Evolutionary conservation across 768 basidiomycete species (phyloP), one percentile per base, ranked within the genome.

Genomic region (Flagelloscypha sp.): DNA sequence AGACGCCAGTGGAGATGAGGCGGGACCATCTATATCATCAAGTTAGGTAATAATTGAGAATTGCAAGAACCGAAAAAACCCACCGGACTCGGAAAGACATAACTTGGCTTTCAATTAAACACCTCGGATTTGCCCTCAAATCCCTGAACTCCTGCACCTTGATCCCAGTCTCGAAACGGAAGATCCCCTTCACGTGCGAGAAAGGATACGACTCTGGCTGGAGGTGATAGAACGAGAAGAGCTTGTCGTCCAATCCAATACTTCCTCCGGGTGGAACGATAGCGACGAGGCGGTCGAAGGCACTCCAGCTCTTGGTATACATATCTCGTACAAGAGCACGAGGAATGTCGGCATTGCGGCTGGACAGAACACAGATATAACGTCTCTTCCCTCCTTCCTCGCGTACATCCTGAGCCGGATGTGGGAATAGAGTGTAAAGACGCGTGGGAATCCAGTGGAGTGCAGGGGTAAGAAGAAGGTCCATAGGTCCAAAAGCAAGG

Each of bases 271-370:
- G 86, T n/a, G 87, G 85, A 0, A 90, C 85, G 41, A 90, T 86
- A 4, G 84, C 82, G 12, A 90, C 82, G 5, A 92, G 70, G 7
- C 87, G 76, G 53, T 89, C 86, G 48, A 92, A 89, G 2, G 86
- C 86, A 51, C 84, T 86, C 87, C 88, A 90, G 44, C 83, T 86
- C 58, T 90, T 90, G 17, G 85, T 88, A 52, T 90, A 90, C 82
- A 87, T 84, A 46, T 89, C 86, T 38, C 86, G 75, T 30, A 88
- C 87, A 13, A 87, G 67, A 1, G 84, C 82, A 33, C 86, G 74
- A 8, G 87, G 83, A 17, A 86, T 79, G 51, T 88, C 86, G 11
- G 84, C 84, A 53, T 89, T 89, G 54, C 85, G 69, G 69, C 78
- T 84, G 10, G 73, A 70, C 12, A 89, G 53, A 48, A 78, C 74